phyloP scores from a whole-genome alignment of 306 rosid species.

The Inga laurina region DNA sequence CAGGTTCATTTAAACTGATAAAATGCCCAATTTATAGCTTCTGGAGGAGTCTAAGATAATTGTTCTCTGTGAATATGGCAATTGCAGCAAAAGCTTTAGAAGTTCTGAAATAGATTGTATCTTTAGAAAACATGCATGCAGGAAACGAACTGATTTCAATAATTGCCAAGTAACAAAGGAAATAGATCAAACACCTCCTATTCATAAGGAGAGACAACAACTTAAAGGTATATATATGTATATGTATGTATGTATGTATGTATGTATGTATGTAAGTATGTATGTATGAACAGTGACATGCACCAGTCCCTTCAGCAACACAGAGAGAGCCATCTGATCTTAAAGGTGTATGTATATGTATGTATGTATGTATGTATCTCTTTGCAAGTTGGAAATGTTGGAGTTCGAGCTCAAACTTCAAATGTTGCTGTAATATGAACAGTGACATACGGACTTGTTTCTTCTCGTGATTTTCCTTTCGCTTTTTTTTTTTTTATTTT shows the following conservation, averaged over 20 bases:
- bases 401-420: conserved; percentile 60
- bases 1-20: too few species aligned
- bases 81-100: too few species aligned
- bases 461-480: conserved; percentile 16
- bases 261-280: too few species aligned
- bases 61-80: too few species aligned
- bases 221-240: neutral
- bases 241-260: neutral
- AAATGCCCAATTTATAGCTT: too few species aligned
- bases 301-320: conserved; percentile 51
- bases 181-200: neutral
- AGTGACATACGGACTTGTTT: conserved; percentile 39
- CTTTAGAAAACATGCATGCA: neutral
- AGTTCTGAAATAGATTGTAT: neutral
- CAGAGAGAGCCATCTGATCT: conserved; percentile 93
- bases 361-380: neutral
- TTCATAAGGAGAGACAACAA: neutral
- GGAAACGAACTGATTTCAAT: neutral
- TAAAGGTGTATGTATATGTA: conserved; percentile 51
- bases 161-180: neutral
- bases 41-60: too few species aligned
- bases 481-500: too few species aligned
- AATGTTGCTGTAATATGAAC: conserved; percentile 38
- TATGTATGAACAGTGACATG: conserved; percentile 15
- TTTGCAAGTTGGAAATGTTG: conserved; percentile 44